These are phyloP conservation scores for Cynanchum wilfordii DNA, from an alignment of 257 asterid species.

Conservation along the genomic window DNA sequence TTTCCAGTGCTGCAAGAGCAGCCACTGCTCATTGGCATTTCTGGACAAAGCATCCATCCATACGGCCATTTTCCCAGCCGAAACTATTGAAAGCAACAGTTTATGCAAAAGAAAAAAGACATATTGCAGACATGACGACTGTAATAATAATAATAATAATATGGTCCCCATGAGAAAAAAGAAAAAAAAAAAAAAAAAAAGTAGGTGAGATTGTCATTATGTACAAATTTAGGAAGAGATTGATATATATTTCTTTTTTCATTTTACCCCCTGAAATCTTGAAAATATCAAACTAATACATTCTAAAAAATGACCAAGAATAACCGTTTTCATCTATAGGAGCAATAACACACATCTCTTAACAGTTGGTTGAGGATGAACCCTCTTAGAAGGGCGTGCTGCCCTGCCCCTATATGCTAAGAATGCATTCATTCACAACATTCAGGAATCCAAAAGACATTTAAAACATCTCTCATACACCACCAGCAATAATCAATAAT, in stretches of 20 bases:
- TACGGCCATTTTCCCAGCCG: constrained; percentile 13
- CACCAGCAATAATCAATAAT: not conserved
- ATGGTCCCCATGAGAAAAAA: constrained; percentile 7
- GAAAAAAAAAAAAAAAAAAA: not conserved
- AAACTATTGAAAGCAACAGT: constrained; percentile 14
- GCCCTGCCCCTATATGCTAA: not conserved
- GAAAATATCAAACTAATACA: not conserved
- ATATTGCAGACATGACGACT: not conserved
- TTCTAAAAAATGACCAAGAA: no score
- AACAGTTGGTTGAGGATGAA: not conserved
- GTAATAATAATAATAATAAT: constrained; percentile 5
- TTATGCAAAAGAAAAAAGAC: constrained; percentile 2
- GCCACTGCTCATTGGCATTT: not conserved
- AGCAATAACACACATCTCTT: not conserved
- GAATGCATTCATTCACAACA: constrained; percentile 1
- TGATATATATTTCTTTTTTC: no score
- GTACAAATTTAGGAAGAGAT: not conserved
- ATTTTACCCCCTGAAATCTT: not conserved
- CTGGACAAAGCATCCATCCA: not conserved
- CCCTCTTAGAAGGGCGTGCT: not conserved
- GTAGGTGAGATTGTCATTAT: constrained; percentile 10
- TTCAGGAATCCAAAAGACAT: constrained; percentile 6
- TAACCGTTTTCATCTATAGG: not conserved
- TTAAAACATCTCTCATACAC: constrained; percentile 11
- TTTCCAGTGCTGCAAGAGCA: constrained; percentile 3